Base-by-base conservation (phyloP, 345 rosid genomes). In the Eucalyptus leucophloia region DNA sequence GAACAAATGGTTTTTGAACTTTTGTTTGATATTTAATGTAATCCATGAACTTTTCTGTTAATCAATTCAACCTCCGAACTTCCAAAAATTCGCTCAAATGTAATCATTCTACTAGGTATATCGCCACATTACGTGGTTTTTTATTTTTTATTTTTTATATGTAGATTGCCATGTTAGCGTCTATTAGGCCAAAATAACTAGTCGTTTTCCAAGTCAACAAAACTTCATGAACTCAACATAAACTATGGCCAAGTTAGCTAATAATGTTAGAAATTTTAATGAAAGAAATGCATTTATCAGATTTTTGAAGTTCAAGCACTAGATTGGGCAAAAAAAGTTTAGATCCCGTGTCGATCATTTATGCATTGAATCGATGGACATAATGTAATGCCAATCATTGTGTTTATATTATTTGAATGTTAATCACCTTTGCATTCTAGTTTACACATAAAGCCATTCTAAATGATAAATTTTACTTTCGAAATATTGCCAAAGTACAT, bases 111-210 rank as follows among this genome's bases (percentile, higher is more conserved):
- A 42, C 2, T 37, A 19, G 26, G 26, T 37, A 6, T 9, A 72
- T 72, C 0, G 1, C 23, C 15, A 77, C 26, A 3, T 6, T 11
- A 77, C 1, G 5, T 40, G 16, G 9, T 6, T 12, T 12, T 23
- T 19, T 6, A 1, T 60, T 37, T 37, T 77, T 72, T 2, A 2
- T 18, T 53, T 53, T 18, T 53, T 19, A 1, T 53, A 37, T 13
- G 26, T 19, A 9, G 16, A 77, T 23, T 40, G 47, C 28, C 47
- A 21, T 3, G 8, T 40, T 77, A 37, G 28, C 0, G 2, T 77
- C 13, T 21, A 21, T 77, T 37, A 40, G 47, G 45, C 47, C 47
- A 77, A 77, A 34, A 77, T 21, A 40, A 11, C 13, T 2, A 40
- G 47, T 40, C 1, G 2, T 21, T 19, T 37, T 77, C 16, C 83